Conservation (phyloP, 352 stramenopile species). For the Phytopythium aichiense region DNA sequence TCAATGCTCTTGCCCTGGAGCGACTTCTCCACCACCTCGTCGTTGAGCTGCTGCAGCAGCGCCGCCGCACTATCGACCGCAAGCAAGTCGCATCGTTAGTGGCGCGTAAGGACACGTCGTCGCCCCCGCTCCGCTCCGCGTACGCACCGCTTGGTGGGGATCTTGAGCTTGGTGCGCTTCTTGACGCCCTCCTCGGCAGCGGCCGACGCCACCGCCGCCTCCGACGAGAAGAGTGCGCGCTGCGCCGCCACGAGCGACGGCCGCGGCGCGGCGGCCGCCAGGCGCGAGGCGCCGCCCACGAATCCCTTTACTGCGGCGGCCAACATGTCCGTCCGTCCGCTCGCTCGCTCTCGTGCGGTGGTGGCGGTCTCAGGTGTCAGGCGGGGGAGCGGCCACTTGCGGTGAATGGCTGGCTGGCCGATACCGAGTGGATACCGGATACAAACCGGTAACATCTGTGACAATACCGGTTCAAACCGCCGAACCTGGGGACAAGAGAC, state of each 20-base stretch:
- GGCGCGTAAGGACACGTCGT: too few relatives aligned
- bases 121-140: neutral
- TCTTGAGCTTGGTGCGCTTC: slow-evolving; percentile 78
- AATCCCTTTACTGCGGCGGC: slow-evolving; percentile 57
- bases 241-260: slow-evolving; percentile 27
- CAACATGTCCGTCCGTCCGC: slow-evolving; percentile 29
- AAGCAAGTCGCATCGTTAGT: neutral
- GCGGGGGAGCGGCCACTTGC: neutral
- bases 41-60: slow-evolving; percentile 65
- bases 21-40: slow-evolving; percentile 62
- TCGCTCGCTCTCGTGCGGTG: neutral
- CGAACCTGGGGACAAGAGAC: neutral
- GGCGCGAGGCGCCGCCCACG: slow-evolving; percentile 22
- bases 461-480: neutral
- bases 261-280: slow-evolving; percentile 6
- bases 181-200: slow-evolving; percentile 13
- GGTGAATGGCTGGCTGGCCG: neutral
- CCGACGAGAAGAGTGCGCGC: slow-evolving; percentile 37
- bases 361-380: neutral
- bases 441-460: neutral
- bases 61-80: slow-evolving; percentile 33
- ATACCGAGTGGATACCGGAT: neutral
- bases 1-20: slow-evolving; percentile 61
- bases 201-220: slow-evolving; percentile 9
- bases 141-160: slow-evolving; percentile 59